Base-by-base conservation (phyloP, 2,329 filamentous ascomycete species). In the Aspergillus intermedius region DNA sequence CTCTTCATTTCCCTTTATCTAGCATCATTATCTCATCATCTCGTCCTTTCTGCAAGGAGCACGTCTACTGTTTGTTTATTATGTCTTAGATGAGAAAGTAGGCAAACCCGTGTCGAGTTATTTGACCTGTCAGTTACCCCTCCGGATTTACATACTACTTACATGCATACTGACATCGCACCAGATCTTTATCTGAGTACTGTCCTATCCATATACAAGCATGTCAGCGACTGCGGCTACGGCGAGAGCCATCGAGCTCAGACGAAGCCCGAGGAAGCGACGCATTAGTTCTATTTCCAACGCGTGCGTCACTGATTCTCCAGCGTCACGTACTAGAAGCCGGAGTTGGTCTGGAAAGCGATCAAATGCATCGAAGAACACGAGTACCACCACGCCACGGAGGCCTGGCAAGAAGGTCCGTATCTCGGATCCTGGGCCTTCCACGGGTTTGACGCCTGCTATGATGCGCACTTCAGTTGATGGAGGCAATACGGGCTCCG, bases 381-480 rank as follows among this genome's bases (percentile, higher is more conserved):
- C 43, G 4, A 19, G 34, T 34, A 28, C 13, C 10, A 39, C 17
- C n/a, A 69, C 65, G 22, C 65, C 69, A 3, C 60, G 56, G 32
- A 68, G 60, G 56, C 53, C 60, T 12, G 61, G 60, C 34, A 76
- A 76, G 53, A 68, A 62, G 53, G 69, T 73, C 32, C 71, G 74
- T 22, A 74, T 75, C 55, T 75, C 74, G 1, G 71, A 74, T 44
- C 67, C 71, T 5, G 66, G 67, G 5, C 63, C 64, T 39, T 35
- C 28, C 1, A 75, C 73, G 1, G 72, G 73, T n/a, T 55, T 76
- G 5, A 76, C 73, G 3, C 73, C 73, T 15, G 61, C 66, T 4
- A 61, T 76, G 49, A 55, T 60, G 21, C 71, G 71, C 19, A 67
- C 70, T 4, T 68, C 63, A 0, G 63, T 73, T 42, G 58, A 53